Conservation (phyloP, 2,329 filamentous ascomycete genomes). For the Aureobasidium melanogenum region DNA sequence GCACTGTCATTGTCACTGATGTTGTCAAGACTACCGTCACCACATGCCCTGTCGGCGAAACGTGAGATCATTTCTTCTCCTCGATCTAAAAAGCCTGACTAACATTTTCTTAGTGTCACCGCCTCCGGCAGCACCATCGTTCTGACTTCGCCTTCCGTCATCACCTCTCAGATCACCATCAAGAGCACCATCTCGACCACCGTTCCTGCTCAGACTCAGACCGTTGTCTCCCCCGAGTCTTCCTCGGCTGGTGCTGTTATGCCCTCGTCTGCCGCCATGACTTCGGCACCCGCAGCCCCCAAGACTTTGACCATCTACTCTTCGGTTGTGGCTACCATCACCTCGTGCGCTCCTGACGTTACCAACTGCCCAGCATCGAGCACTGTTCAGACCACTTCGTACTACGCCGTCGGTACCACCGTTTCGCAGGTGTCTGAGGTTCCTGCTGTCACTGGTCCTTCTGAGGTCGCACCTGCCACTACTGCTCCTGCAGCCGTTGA, state of each 20-base stretch:
- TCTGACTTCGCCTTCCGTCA: conserved; percentile 14
- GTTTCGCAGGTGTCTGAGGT: conserved; percentile 9
- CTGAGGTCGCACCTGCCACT: conserved; percentile 13
- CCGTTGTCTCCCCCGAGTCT: not conserved
- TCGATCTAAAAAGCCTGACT: not conserved
- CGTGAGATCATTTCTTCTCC: not conserved
- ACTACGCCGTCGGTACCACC: conserved; percentile 15
- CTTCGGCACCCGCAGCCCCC: conserved; percentile 12
- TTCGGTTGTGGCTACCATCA: conserved; percentile 19
- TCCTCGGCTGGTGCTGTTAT: conserved; percentile 9
- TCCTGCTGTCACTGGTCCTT: conserved; percentile 10
- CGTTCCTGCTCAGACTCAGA: conserved; percentile 14
- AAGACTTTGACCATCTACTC: conserved; percentile 18
- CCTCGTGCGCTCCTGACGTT: conserved; percentile 18
- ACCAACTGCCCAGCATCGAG: conserved; percentile 19
- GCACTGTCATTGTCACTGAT: conserved; percentile 9
- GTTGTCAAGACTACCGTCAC: conserved; percentile 11
- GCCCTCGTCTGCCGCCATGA: conserved; percentile 7
- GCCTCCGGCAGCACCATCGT: conserved; percentile 12
- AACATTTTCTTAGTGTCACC: not conserved
- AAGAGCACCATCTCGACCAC: conserved; percentile 17
- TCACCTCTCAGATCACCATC: conserved; percentile 16
- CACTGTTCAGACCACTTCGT: conserved; percentile 15
- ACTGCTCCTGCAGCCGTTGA: not conserved
- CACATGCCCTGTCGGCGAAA: conserved; percentile 8